Percentiles rank a stretch among this genome's conserved stretches.
Evolutionary conservation across 1,284 basidiomycete species (phyloP).

Genomic region (Hypsizygus ulmarius): DNA sequence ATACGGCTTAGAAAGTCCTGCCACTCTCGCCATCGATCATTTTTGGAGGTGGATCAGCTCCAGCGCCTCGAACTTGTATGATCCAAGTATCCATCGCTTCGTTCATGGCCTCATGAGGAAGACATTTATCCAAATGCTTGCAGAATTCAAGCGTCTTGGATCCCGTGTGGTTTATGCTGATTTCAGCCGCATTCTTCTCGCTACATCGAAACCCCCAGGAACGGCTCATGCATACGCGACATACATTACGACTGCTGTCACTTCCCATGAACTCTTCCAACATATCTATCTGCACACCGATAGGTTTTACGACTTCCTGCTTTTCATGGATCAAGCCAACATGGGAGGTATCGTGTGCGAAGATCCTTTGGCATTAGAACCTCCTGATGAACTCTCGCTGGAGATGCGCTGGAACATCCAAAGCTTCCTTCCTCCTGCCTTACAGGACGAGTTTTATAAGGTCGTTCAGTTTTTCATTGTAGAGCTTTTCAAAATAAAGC

Average conservation of each 20-base stretch:
- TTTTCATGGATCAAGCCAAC: conserved; percentile 97
- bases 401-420: conserved; percentile 97
- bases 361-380: conserved; percentile 65
- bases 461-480: conserved; percentile 84
- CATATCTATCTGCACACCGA: conserved; percentile 88
- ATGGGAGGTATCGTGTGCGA: conserved; percentile 88
- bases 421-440: conserved; percentile 82
- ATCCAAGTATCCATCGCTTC: conserved; percentile 92
- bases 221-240: conserved; percentile 95
- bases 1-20: conserved; percentile 58
- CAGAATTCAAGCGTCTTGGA: conserved; percentile 95
- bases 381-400: conserved; percentile 65
- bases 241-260: conserved; percentile 92
- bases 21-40: conserved; percentile 76
- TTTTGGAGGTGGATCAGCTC: conserved; percentile 98
- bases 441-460: conserved; percentile 79
- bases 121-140: conserved; percentile 94
- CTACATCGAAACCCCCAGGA: conserved; percentile 94
- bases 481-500: conserved; percentile 80
- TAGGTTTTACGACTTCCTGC: conserved; percentile 90
- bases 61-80: conserved; percentile 83
- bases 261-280: conserved; percentile 93
- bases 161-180: conserved; percentile 96
- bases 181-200: conserved; percentile 86
- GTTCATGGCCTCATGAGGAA: conserved; percentile 97